Evolutionary conservation across 2,329 filamentous ascomycete species (phyloP), one percentile per base, ranked within the genome.

Genomic region (Colletotrichum eleusines): DNA sequence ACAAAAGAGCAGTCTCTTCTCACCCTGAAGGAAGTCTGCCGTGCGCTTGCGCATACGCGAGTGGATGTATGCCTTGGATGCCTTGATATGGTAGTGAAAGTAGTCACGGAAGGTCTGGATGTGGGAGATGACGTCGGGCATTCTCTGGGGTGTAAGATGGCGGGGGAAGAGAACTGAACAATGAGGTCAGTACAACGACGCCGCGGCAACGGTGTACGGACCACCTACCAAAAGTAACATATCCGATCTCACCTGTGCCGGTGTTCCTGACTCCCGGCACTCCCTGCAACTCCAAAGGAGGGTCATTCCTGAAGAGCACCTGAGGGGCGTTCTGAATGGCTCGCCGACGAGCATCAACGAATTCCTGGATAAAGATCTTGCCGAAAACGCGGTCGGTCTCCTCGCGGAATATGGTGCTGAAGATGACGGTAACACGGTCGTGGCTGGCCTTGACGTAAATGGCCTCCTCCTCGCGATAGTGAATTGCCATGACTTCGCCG

Each of bases 51-150:
- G 91, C 96, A 99, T 99, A 78, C 97, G 90, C 42, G 95, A 97
- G 87, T 99, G 96, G 75, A 99, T 99, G 79, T 98, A 99, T 63
- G 97, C 96, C 87, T 99, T 99, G 73, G 95, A 98, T 38, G 96
- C 97, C 85, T 99, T 99, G 84, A 99, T 99, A 83, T 99, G 96
- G 82, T 99, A 99, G 83, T 99, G 96, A 87, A 99, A 99, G 83
- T 99, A 99, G 80, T 99, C 96, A 75, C 96, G 93, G 93, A 99
- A 99, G 18, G 96, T 99, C 84, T 99, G 97, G 77, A 99, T 98
- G 81, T 99, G 97, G 61, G 95, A 98, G 76, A 99, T 99, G 80
- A 97, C 95, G 75, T 98, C 95, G 72, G 93, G 92, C 84, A 97
- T 94, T 79, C 94, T 90, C 82, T 98, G 94, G 18, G 91, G 90